Evolutionary conservation across 2,329 filamentous ascomycete genomes (phyloP).

Genomic region (Ceratocystiopsis sp.): DNA sequence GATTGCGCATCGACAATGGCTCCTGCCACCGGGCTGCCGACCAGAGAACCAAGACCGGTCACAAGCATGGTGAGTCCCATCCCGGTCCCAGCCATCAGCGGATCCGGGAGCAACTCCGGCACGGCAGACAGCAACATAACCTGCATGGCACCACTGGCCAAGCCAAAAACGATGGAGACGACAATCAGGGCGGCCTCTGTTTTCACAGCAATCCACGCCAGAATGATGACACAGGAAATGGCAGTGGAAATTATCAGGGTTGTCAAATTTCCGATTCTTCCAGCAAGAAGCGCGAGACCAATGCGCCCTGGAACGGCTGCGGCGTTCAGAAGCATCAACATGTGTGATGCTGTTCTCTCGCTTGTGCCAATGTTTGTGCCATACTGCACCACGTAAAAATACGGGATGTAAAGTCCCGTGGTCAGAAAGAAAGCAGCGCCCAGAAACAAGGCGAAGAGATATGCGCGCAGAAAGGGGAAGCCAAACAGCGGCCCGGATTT

Average conservation of each 20-base stretch:
- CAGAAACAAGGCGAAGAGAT: constrained; percentile 3
- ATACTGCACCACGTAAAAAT: constrained; percentile 6
- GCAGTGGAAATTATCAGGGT: constrained; percentile 3
- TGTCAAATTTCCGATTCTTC: constrained; percentile 3
- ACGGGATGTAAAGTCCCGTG: constrained; percentile 5
- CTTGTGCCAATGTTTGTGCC: constrained; percentile 1
- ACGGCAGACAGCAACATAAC: constrained; percentile 23
- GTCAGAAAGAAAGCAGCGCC: constrained; percentile 5
- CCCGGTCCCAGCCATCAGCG: constrained; percentile 20
- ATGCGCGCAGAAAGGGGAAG: constrained; percentile 4
- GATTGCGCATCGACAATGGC: constrained; percentile 17
- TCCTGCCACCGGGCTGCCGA: constrained; percentile 32
- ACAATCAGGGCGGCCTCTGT: constrained; percentile 14
- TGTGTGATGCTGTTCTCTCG: constrained; percentile 3
- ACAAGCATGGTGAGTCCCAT: constrained; percentile 24
- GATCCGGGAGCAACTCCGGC: constrained; percentile 19
- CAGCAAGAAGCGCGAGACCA: constrained; percentile 4
- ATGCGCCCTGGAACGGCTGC: constrained; percentile 6
- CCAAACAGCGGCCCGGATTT: constrained; percentile 8
- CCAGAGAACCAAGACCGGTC: constrained; percentile 31
- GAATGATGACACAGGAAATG: constrained; percentile 1
- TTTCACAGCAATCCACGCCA: constrained; percentile 13
- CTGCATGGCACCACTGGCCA: constrained; percentile 17
- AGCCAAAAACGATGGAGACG: constrained; percentile 18
- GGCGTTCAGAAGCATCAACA: constrained; percentile 7